Conservation (phyloP, 176 grass and related monocot species). For the Sorghum bicolor region DNA sequence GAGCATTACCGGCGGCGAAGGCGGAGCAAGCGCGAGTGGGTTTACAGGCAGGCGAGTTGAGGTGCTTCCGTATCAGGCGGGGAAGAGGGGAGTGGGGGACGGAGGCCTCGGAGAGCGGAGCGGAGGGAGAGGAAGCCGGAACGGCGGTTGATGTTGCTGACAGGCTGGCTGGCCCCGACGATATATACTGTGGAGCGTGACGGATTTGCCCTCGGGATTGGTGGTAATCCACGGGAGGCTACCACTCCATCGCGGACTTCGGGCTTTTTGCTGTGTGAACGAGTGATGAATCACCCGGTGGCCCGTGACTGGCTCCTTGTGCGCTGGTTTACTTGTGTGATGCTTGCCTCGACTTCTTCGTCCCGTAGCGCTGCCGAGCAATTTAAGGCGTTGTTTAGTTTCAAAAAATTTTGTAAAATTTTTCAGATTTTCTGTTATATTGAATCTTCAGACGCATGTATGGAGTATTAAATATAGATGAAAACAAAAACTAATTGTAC, state of each 20-base stretch:
- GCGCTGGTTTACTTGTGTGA: too few species aligned
- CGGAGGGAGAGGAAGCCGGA: background rate
- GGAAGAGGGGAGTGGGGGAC: background rate
- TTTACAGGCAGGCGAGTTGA: background rate
- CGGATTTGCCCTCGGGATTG: background rate
- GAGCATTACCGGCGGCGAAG: slow-evolving; percentile 21
- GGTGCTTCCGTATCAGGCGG: background rate
- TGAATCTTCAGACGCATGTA: too few species aligned
- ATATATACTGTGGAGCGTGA: background rate
- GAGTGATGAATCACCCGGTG: too few species aligned
- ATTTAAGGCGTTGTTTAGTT: too few species aligned
- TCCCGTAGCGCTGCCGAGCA: too few species aligned
- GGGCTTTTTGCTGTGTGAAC: background rate
- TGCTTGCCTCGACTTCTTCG: too few species aligned
- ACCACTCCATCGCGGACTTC: background rate
- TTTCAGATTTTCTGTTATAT: too few species aligned
- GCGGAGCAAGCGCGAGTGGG: background rate
- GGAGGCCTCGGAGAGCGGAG: too few species aligned
- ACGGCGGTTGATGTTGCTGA: background rate
- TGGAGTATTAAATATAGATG: too few species aligned
- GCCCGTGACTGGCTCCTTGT: too few species aligned
- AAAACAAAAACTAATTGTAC: too few species aligned
- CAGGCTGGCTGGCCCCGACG: background rate
- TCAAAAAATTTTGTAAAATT: too few species aligned
- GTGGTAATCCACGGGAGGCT: background rate